Evolutionary conservation across 208 protist genomes (phyloP).

Genomic region (Porcisia hertigi): DNA sequence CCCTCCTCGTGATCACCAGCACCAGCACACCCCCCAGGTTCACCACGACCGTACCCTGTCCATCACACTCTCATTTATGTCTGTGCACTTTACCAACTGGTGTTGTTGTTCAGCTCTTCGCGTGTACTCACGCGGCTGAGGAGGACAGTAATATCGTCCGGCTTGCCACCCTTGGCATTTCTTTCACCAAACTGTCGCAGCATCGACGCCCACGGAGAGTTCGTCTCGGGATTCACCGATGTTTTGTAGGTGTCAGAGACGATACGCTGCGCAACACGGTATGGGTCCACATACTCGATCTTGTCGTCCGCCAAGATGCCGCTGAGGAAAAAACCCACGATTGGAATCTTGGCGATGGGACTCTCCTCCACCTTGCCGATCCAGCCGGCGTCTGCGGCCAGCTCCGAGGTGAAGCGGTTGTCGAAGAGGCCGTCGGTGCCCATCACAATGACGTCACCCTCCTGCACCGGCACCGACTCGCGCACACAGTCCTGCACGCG

Average conservation of each 20-base stretch:
- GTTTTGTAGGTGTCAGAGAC: conserved; percentile 80
- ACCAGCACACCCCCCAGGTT: background rate
- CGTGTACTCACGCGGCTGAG: conserved; percentile 85
- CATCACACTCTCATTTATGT: background rate
- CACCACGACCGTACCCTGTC: background rate
- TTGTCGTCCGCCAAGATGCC: conserved; percentile 65
- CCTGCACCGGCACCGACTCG: conserved; percentile 73
- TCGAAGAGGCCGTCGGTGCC: conserved; percentile 95
- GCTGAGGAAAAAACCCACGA: conserved; percentile 81
- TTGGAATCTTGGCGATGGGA: conserved; percentile 64
- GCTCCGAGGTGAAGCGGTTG: conserved; percentile 89
- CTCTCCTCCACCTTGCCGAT: conserved; percentile 73
- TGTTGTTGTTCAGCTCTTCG: conserved; percentile 69
- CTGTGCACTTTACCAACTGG: conserved; percentile 41
- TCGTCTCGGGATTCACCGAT: conserved; percentile 59
- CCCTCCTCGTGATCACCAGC: background rate
- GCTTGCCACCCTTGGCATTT: conserved; percentile 86
- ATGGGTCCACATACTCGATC: conserved; percentile 82
- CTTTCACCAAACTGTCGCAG: conserved; percentile 72
- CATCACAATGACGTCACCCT: conserved; percentile 92
- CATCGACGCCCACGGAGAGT: conserved; percentile 87
- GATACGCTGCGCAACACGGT: conserved; percentile 89
- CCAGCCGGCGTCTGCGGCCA: conserved; percentile 81
- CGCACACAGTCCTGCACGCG: conserved; percentile 67
- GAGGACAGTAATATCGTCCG: conserved; percentile 91